Conservation (phyloP, 1,284 basidiomycete genomes). For the Gymnopus androsaceus region DNA sequence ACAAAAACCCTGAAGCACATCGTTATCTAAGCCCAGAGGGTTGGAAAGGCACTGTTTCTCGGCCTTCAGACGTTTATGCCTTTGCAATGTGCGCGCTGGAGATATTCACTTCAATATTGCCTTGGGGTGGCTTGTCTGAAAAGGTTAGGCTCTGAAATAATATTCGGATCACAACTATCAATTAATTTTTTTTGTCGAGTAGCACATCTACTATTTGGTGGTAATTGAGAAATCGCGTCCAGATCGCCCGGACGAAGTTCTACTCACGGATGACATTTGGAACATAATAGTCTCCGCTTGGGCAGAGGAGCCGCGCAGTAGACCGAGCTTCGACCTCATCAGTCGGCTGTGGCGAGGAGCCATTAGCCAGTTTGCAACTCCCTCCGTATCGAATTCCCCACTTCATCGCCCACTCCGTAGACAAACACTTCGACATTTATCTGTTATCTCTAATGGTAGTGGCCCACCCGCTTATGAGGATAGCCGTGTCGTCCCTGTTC, state of each 20-base stretch:
- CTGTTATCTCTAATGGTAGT: not conserved
- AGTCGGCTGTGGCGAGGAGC: constrained; percentile 15
- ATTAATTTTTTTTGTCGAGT: too few species aligned
- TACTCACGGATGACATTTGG: constrained; percentile 26
- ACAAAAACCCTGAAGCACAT: constrained; percentile 21
- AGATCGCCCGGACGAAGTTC: constrained; percentile 24
- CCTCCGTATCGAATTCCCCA: not conserved
- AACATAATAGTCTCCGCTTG: constrained; percentile 29
- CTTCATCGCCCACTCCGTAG: not conserved
- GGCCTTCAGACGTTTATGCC: constrained; percentile 29
- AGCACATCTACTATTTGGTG: constrained; percentile 28
- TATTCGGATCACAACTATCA: too few species aligned
- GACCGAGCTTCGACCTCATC: constrained; percentile 29
- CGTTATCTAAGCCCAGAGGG: constrained; percentile 30
- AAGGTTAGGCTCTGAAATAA: too few species aligned
- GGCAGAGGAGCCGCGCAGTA: constrained; percentile 24
- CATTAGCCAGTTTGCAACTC: not conserved
- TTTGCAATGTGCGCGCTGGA: constrained; percentile 30
- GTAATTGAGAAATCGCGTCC: constrained; percentile 26
- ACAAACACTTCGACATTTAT: not conserved
- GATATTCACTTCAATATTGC: constrained; percentile 26
- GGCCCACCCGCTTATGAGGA: not conserved
- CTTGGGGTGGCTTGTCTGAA: constrained; percentile 28
- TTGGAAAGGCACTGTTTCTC: constrained; percentile 22
- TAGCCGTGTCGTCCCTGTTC: not conserved